Evolutionary conservation across 1,139 yeast species (phyloP).

Genomic region (Saccharomyces hybrid): DNA sequence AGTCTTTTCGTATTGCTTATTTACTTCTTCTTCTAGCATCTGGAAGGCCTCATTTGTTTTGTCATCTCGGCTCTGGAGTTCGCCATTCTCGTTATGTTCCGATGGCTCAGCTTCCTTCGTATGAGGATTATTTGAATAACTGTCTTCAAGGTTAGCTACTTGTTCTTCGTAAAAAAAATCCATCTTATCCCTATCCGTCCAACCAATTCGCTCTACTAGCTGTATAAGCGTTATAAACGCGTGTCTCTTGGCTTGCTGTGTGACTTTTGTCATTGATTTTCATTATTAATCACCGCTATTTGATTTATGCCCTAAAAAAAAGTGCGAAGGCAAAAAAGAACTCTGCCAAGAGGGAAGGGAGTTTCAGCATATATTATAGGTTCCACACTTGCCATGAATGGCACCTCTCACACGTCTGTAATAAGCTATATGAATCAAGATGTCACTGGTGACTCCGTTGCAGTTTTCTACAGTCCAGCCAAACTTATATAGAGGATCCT

Average conservation of each 20-base stretch:
- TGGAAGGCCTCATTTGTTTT: conserved; percentile 31
- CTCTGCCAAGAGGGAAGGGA: not conserved
- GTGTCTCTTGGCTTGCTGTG: not conserved
- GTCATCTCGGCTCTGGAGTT: not conserved
- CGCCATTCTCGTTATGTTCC: not conserved
- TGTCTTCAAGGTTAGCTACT: conserved; percentile 4
- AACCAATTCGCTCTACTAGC: not conserved
- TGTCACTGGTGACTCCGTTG: conserved; percentile 65
- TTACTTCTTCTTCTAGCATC: conserved; percentile 30
- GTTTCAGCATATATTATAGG: not conserved
- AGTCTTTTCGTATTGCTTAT: conserved; percentile 23
- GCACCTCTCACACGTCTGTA: not conserved
- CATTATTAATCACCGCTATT: not conserved
- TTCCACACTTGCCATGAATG: not conserved
- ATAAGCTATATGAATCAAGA: conserved; percentile 1
- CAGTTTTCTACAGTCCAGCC: conserved; percentile 68
- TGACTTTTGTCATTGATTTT: not conserved
- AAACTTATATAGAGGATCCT: conserved; percentile 72
- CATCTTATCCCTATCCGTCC: conserved; percentile 10
- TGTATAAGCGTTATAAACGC: not conserved
- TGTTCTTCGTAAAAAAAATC: conserved; percentile 26
- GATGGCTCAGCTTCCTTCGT: not conserved
- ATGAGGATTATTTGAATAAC: not conserved
- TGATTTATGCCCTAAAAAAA: not conserved
- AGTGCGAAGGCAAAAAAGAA: not conserved